phyloP scores from a whole-genome alignment of 164 flowering plant genomes.

The Litsea cubeba region DNA sequence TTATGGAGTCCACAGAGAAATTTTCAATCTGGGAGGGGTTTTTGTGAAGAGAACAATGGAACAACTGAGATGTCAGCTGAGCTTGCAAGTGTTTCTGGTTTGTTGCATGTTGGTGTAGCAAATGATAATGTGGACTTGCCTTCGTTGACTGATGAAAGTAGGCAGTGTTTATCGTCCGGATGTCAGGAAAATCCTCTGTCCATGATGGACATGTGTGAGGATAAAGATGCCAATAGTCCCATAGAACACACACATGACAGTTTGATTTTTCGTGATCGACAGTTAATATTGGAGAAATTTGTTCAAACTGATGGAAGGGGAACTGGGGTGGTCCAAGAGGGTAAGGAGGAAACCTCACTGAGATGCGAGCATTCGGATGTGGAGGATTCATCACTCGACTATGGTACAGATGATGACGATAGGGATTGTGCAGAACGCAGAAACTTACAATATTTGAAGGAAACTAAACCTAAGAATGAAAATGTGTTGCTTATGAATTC shows the following conservation, averaged over 20 bases:
- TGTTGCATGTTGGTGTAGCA: neutral
- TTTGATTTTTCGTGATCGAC: neutral
- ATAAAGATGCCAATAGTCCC: neutral
- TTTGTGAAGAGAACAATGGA: slow-evolving; percentile 3
- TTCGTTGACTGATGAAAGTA: neutral
- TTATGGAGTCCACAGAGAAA: neutral
- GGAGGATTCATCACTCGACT: slow-evolving; percentile 58
- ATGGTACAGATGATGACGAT: slow-evolving; percentile 50
- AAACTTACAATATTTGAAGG: slow-evolving; percentile 13
- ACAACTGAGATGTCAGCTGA: neutral
- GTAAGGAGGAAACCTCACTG: slow-evolving; percentile 37
- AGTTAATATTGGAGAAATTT: slow-evolving; percentile 9
- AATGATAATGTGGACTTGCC: slow-evolving; percentile 2
- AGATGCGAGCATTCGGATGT: slow-evolving; percentile 53
- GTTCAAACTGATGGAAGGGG: slow-evolving; percentile 21
- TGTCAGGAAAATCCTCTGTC: slow-evolving; percentile 8
- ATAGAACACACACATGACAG: neutral
- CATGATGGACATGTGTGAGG: neutral
- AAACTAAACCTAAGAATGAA: slow-evolving; percentile 21
- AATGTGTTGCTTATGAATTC: slow-evolving; percentile 61
- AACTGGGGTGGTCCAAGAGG: slow-evolving; percentile 12
- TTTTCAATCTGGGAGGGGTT: neutral
- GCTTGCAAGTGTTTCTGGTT: neutral
- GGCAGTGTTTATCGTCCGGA: neutral
- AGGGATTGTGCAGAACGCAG: slow-evolving; percentile 15